Evolutionary conservation across 2,329 filamentous ascomycete genomes (phyloP), one percentile per base, ranked within the genome.

Genomic region (Dothistroma septosporum): DNA sequence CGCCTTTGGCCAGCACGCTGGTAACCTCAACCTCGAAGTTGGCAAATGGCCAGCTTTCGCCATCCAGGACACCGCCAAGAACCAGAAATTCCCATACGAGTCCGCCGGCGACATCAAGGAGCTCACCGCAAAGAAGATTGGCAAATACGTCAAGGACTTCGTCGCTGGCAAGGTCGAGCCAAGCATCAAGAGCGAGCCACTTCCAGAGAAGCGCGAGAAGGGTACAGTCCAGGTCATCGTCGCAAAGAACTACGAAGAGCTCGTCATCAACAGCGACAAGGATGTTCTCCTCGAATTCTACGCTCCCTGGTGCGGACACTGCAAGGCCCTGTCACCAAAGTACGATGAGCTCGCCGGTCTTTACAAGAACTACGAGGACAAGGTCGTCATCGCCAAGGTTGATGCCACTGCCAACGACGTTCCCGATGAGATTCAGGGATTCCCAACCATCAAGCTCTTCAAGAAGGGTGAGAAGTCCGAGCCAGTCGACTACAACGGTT

Each of bases 391-490:
- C 82, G 88, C 81, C 79, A 99, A 99, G 88, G 88, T 99, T 69
- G 94, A 99, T 74, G 94, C 94, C 61, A 99, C 94, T 64, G 79
- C 81, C 80, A 99, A 99, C 82, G 94, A 99, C 72, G 91, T 97
- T 61, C 94, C 94, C 61, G 93, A 97, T 78, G 91, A 96, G 81
- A 91, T 99, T 74, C 86, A 91, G 78, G 94, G 94, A 66, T 99
- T 99, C 89, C 94, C 94, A 60, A 99, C 94, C 77, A 97, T 99
- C 85, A 97, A 97, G 86, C 86, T 99, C 69, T 99, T 87, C 89
- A 86, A 91, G 66, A 94, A 94, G 71, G 92, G 92, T 73, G 83
- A 84, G 78, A 99, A 99, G 87, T 83, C 84, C 73, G 82, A 86
- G 69, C 90, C 94, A 61, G 78, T 97, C 65, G 91, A 91, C 70